Conservation (phyloP, 129 eudicot species). For the Cynara cardunculus region DNA sequence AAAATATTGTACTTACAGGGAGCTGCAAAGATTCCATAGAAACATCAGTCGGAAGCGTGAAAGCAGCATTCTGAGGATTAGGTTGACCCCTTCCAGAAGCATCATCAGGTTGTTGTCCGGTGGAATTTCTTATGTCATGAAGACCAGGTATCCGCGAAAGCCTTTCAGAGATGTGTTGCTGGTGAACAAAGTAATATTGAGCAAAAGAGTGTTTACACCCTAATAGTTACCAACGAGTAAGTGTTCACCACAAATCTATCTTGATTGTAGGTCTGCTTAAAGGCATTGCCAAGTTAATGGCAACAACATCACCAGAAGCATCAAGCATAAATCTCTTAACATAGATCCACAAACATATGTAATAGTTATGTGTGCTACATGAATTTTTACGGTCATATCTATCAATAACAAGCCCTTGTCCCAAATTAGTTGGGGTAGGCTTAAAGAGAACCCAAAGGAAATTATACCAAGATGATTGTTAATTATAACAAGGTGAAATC, state of each 20-base stretch:
- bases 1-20: slow-evolving; percentile 36
- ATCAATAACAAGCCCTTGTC: neutral
- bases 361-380: neutral
- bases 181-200: slow-evolving; percentile 5
- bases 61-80: slow-evolving; percentile 22
- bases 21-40: slow-evolving; percentile 57
- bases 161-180: slow-evolving; percentile 58
- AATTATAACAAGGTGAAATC: neutral
- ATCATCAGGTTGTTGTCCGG: slow-evolving; percentile 48
- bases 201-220: neutral
- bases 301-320: neutral
- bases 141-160: slow-evolving; percentile 44
- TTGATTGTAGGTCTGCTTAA: neutral
- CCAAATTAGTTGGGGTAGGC: neutral
- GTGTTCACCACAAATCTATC: neutral
- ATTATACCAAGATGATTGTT: neutral
- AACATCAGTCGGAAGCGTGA: slow-evolving; percentile 37
- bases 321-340: neutral
- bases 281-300: neutral
- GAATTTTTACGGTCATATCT: neutral
- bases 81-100: slow-evolving; percentile 41
- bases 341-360: neutral
- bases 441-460: neutral
- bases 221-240: neutral
- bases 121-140: slow-evolving; percentile 42